These are phyloP conservation scores for Emergomyces pasteurianus DNA, from an alignment of 2,329 filamentous ascomycete species.

Conservation along the genomic window DNA sequence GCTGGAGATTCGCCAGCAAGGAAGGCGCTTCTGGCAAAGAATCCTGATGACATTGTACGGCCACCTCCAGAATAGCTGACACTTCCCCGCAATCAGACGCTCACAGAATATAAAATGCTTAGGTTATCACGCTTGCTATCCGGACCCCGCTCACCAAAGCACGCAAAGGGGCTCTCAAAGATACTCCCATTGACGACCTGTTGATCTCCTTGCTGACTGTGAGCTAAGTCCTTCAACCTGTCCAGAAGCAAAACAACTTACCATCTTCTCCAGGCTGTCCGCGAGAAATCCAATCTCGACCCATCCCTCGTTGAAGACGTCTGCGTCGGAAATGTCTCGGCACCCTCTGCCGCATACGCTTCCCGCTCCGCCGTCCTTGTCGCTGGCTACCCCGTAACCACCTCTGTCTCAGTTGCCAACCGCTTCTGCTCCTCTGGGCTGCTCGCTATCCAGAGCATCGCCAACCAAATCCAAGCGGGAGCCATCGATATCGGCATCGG, in stretches of 20 bases:
- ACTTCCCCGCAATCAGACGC: neutral
- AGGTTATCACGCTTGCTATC: slow-evolving; percentile 31
- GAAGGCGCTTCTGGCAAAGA: slow-evolving; percentile 24
- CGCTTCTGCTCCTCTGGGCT: slow-evolving; percentile 84
- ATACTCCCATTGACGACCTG: slow-evolving; percentile 26
- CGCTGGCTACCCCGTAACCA: slow-evolving; percentile 70
- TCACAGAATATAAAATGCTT: slow-evolving; percentile 1
- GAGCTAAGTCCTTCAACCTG: slow-evolving; percentile 3
- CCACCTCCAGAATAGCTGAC: slow-evolving; percentile 1
- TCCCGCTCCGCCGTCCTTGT: slow-evolving; percentile 78
- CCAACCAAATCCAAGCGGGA: slow-evolving; percentile 75
- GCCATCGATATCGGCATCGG: slow-evolving; percentile 90
- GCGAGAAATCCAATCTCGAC: slow-evolving; percentile 76
- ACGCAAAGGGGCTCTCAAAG: slow-evolving; percentile 29
- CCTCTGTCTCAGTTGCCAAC: slow-evolving; percentile 73
- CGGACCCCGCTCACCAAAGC: slow-evolving; percentile 31
- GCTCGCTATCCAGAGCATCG: slow-evolving; percentile 80
- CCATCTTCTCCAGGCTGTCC: slow-evolving; percentile 44
- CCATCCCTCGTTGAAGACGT: slow-evolving; percentile 80
- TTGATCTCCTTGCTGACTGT: slow-evolving; percentile 28
- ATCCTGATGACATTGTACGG: slow-evolving; percentile 29
- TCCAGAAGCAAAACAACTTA: neutral
- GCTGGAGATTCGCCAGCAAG: slow-evolving; percentile 17
- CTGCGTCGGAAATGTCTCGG: slow-evolving; percentile 73
- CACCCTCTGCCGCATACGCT: slow-evolving; percentile 79